Evolutionary conservation across 2,329 filamentous ascomycete species (phyloP), one percentile per base, ranked within the genome.

Genomic region (Stromatinia cepivora): DNA sequence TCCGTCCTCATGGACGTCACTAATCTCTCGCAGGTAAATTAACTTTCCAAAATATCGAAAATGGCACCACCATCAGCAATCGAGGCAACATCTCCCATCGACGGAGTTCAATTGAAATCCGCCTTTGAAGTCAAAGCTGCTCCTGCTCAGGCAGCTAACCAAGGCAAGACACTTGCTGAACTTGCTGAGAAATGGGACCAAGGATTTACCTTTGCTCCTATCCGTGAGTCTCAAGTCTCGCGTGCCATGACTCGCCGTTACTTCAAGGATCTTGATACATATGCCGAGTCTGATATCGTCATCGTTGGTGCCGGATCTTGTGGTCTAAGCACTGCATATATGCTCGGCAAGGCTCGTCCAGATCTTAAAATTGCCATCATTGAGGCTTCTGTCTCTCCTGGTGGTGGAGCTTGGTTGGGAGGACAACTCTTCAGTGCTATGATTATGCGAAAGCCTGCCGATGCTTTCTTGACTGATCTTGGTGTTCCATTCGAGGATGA

Each of bases 391-490:
- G 93, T 97, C 58, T 90, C 92, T 65, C 94, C 93, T 66, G 92
- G 92, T 71, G 93, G 93, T 73, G 93, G 93, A 76, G 93, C 93
- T 71, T 97, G 93, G 93, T 88, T 97, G 58, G 94, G 94, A 70
- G 93, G 93, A 25, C 94, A 97, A 84, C 91, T 97, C 70, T 97
- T 97, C 87, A 92, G 89, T 71, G 93, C 93, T 78, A 97, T 97
- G 93, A 87, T 97, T 62, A 93, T 97, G 90, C 91, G 93, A 77
- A 96, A 95, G 84, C 93, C 94, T 17, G 93, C 93, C 66, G 91
- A 97, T 78, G 87, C 86, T 69, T 97, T 97, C 84, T 84, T 97
- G 70, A 84, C 86, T 54, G 92, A 96, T 77, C 81, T 97, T 22
- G 92, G 91, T 70, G 89, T 97, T 9, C 89, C 92, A 0, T 97